phyloP scores from a whole-genome alignment of 805 yeast species.

The Candida cerambycidarum region DNA sequence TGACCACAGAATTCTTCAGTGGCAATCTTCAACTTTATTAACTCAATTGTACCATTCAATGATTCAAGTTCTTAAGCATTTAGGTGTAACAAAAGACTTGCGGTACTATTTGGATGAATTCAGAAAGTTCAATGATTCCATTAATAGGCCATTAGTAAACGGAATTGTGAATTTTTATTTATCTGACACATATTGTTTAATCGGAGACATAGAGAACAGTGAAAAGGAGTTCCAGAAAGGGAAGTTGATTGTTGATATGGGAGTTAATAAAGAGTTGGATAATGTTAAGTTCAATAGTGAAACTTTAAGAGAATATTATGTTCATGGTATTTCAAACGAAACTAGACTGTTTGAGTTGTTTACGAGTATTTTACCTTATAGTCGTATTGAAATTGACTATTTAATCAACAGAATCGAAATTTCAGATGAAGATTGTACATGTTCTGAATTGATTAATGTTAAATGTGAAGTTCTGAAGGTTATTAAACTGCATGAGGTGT shows the following conservation, averaged over 20 bases:
- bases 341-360: not conserved
- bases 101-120: constrained; percentile 55
- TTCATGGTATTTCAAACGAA: not conserved
- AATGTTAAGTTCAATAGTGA: not conserved
- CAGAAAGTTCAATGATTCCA: constrained; percentile 31
- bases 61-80: constrained; percentile 39
- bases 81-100: constrained; percentile 62
- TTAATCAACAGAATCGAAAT: not conserved
- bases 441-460: not conserved
- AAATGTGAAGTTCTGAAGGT: not conserved
- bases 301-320: not conserved
- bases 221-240: constrained; percentile 1
- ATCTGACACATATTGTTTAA: constrained; percentile 9
- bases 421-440: no score
- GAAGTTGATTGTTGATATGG: not conserved
- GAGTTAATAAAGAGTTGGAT: not conserved
- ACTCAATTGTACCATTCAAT: constrained; percentile 39
- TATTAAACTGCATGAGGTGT: not conserved
- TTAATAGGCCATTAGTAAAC: constrained; percentile 16
- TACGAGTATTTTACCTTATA: not conserved
- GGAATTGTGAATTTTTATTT: constrained; percentile 10
- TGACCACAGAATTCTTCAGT: constrained; percentile 8
- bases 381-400: not conserved
- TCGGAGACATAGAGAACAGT: constrained; percentile 4
- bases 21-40: constrained; percentile 36